A percentile compares a stretch with the other conserved stretches of the same genome.
phyloP scores from a whole-genome alignment of 2,329 filamentous ascomycete genomes.

The Fusarium heterosporum region DNA sequence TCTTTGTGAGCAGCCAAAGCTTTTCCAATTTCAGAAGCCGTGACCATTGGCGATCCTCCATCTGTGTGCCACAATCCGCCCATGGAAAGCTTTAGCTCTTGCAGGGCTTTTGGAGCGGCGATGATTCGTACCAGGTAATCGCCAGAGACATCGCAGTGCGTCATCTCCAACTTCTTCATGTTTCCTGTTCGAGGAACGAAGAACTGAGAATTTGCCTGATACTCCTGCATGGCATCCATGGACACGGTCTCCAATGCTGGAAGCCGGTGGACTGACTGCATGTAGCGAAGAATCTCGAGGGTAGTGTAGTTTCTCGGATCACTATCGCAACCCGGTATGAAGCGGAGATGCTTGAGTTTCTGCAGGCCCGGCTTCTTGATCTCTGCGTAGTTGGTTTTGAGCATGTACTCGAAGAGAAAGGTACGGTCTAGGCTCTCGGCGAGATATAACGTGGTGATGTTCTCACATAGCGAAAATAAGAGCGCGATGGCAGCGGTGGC shows the following conservation, averaged over 20 bases:
- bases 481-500: background rate
- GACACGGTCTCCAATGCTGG: background rate
- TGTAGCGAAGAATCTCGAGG: background rate
- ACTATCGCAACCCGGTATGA: background rate
- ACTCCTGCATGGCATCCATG: background rate
- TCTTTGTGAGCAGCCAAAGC: background rate
- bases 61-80: background rate
- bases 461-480: background rate
- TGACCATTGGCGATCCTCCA: background rate
- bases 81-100: background rate
- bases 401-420: background rate
- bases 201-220: background rate
- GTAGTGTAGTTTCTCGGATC: background rate
- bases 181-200: slow-evolving; percentile 2
- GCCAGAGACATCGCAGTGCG: background rate
- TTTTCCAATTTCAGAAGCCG: background rate
- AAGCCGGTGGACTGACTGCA: background rate
- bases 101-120: background rate
- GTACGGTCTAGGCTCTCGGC: background rate
- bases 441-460: background rate
- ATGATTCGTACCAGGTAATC: background rate
- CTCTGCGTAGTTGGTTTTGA: background rate
- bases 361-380: background rate
- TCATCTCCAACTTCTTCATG: background rate
- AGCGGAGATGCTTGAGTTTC: background rate